Evolutionary conservation across 352 stramenopile genomes (phyloP).

Genomic region (Globisporangium heterothallicum): DNA sequence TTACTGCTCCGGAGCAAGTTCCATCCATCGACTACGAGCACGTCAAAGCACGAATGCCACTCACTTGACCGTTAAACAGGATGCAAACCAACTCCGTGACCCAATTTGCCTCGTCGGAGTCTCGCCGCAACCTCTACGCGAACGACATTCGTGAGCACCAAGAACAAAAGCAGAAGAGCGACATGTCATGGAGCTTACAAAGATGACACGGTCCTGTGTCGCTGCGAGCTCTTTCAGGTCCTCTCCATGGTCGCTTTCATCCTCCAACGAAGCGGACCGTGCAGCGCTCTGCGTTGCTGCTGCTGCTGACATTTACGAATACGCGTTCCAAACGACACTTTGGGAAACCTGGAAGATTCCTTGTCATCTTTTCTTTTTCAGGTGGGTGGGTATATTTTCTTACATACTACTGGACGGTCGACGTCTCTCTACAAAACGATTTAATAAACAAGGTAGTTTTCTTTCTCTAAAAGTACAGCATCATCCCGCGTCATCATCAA

Average conservation of each 20-base stretch:
- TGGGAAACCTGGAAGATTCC: too few species aligned
- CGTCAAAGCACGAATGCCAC: not conserved
- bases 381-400: not conserved
- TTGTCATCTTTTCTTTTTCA: not conserved
- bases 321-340: too few species aligned
- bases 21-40: too few species aligned
- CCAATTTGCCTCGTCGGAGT: slow-evolving; percentile 29
- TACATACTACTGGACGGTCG: not conserved
- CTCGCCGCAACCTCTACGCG: slow-evolving; percentile 28
- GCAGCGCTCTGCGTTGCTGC: not conserved
- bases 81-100: slow-evolving; percentile 44
- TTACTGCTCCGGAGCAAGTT: too few species aligned
- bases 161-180: too few species aligned
- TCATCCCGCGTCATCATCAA: too few species aligned
- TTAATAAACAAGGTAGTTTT: slow-evolving; percentile 8
- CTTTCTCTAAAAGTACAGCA: slow-evolving; percentile 9
- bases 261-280: not conserved
- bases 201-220: slow-evolving; percentile 29
- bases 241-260: slow-evolving; percentile 10
- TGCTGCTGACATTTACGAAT: not conserved
- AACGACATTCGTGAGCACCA: not conserved
- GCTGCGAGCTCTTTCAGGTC: slow-evolving; percentile 24
- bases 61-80: slow-evolving; percentile 52
- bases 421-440: slow-evolving; percentile 5
- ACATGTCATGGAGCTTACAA: slow-evolving; percentile 20